Evolutionary conservation across 2,329 filamentous ascomycete genomes (phyloP).

Genomic region (Aaosphaeria arxii): DNA sequence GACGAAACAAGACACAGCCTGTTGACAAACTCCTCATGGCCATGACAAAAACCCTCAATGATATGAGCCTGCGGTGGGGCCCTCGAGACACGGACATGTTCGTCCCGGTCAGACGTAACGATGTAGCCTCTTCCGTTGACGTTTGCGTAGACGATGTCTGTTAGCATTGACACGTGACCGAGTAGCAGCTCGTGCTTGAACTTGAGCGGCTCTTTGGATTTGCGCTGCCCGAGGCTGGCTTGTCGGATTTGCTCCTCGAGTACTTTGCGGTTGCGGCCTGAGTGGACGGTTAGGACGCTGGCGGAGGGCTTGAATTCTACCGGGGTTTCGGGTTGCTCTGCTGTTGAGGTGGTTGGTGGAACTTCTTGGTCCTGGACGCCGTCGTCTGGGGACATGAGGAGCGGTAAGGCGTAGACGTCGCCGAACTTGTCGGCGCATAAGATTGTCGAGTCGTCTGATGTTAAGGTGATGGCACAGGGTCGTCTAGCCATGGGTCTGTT

Average conservation of each 20-base stretch:
- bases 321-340: not conserved
- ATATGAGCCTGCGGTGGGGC: slow-evolving; percentile 80
- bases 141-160: slow-evolving; percentile 62
- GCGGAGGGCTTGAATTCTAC: slow-evolving; percentile 50
- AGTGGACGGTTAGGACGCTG: slow-evolving; percentile 59
- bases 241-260: slow-evolving; percentile 56
- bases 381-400: slow-evolving; percentile 50
- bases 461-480: slow-evolving; percentile 71
- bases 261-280: slow-evolving; percentile 56
- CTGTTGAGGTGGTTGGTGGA: not conserved
- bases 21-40: slow-evolving; percentile 81
- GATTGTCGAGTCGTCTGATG: slow-evolving; percentile 68
- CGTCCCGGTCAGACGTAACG: slow-evolving; percentile 66
- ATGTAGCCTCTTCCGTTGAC: slow-evolving; percentile 57
- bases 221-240: slow-evolving; percentile 38
- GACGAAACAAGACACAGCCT: slow-evolving; percentile 65
- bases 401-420: slow-evolving; percentile 85
- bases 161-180: slow-evolving; percentile 94
- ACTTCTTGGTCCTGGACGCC: slow-evolving; percentile 15
- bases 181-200: slow-evolving; percentile 80
- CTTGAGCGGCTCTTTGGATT: slow-evolving; percentile 47
- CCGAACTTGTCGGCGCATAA: slow-evolving; percentile 93
- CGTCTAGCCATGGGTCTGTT: slow-evolving; percentile 81
- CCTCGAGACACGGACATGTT: slow-evolving; percentile 86
- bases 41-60: slow-evolving; percentile 86